phyloP scores from a whole-genome alignment of 202 grass and related monocot species.

The Saccharum hybrid region DNA sequence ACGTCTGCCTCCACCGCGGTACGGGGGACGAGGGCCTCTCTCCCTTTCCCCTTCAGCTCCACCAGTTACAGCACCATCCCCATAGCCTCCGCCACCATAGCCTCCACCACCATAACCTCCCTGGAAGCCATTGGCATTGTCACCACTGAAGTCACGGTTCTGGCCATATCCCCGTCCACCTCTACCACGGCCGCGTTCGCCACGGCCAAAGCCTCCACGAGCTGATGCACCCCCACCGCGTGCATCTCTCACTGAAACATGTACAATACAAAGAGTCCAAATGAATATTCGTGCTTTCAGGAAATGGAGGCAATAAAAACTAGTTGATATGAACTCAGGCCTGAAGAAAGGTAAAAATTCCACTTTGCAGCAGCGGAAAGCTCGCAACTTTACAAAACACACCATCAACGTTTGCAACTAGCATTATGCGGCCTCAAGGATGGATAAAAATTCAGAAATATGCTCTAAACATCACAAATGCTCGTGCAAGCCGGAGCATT shows the following conservation, averaged over 20 bases:
- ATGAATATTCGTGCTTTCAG: conserved; percentile 1
- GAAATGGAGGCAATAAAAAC: conserved; percentile 32
- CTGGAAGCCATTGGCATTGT: conserved; percentile 52
- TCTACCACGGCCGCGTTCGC: conserved; percentile 64
- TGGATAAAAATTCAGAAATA: neutral
- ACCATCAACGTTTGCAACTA: neutral
- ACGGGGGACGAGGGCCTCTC: conserved; percentile 53
- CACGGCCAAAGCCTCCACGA: conserved; percentile 64
- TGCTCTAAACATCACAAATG: conserved; percentile 18
- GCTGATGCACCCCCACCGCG: conserved; percentile 33
- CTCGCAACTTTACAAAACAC: conserved; percentile 7
- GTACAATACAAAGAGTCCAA: neutral
- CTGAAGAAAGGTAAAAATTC: conserved; percentile 29
- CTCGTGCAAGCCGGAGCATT: neutral
- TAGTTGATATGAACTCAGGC: neutral
- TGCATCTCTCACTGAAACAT: conserved; percentile 58
- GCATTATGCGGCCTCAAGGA: neutral
- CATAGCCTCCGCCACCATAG: conserved; percentile 46
- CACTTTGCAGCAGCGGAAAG: conserved; percentile 27
- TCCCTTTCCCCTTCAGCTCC: conserved; percentile 55
- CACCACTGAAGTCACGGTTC: conserved; percentile 61
- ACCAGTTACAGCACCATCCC: conserved; percentile 40
- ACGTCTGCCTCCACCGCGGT: conserved; percentile 66
- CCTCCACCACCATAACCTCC: conserved; percentile 69
- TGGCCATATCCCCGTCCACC: conserved; percentile 59